Percentiles rank a stretch among this genome's conserved stretches.
Evolutionary conservation across 768 basidiomycete genomes (phyloP).

Genomic region (Tricholoma matsutake): DNA sequence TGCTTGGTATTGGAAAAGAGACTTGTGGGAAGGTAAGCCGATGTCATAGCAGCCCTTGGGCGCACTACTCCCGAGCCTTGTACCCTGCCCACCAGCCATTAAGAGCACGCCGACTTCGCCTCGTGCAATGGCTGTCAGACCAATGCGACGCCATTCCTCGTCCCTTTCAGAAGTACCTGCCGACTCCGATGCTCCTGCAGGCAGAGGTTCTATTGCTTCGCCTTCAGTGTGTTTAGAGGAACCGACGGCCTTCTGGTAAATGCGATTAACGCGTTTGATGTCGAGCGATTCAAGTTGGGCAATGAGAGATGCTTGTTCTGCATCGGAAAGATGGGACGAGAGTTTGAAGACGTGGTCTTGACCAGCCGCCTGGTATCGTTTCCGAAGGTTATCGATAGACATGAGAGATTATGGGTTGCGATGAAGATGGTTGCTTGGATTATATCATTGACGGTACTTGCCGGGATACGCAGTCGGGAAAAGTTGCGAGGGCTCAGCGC

Average conservation of each 20-base stretch:
- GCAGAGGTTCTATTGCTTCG: conserved; percentile 77
- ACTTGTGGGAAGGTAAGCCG: conserved; percentile 87
- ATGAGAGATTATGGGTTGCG: conserved; percentile 34
- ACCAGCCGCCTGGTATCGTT: conserved; percentile 72
- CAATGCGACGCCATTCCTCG: conserved; percentile 70
- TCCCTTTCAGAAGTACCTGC: conserved; percentile 54
- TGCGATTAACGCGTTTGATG: conserved; percentile 86
- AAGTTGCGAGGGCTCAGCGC: neutral
- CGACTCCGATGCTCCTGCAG: conserved; percentile 69
- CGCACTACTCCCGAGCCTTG: conserved; percentile 83
- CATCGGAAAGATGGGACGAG: conserved; percentile 66
- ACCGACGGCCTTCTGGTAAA: conserved; percentile 74
- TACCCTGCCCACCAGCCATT: conserved; percentile 98
- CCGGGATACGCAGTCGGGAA: conserved; percentile 9
- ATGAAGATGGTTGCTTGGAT: conserved; percentile 1
- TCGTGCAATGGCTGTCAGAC: conserved; percentile 75
- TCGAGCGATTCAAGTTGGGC: conserved; percentile 78
- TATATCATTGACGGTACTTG: conserved; percentile 15
- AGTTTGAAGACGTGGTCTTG: conserved; percentile 91
- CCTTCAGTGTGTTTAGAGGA: conserved; percentile 52
- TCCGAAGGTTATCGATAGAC: conserved; percentile 53
- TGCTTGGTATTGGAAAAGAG: conserved; percentile 97
- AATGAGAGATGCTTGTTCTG: conserved; percentile 61
- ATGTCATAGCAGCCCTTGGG: conserved; percentile 99
- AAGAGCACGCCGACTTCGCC: conserved; percentile 93